Base-by-base conservation (phyloP, 805 yeast genomes). In the Suhomyces prunicola region DNA sequence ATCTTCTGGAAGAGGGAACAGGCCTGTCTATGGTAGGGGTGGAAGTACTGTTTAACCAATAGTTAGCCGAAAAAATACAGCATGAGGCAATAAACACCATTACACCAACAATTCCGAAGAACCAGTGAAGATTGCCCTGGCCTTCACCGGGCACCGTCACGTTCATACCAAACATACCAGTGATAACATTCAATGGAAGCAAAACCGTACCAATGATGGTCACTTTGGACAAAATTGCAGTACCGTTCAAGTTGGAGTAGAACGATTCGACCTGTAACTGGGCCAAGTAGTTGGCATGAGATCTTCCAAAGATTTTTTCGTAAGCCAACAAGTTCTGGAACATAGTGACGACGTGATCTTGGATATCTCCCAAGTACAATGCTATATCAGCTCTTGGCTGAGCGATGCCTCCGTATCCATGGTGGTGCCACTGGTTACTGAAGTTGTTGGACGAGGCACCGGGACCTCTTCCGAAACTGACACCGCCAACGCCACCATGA, bases 401-500 rank as follows among this genome's bases (percentile, higher is more conserved):
- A 1, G 62, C 67, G 4, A 62, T 58, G 19, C 56, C 60, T 3
- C 47, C 50, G 13, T 29, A 46, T 19, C 31, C 27, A 4, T 35
- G 42, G 35, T 45, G 42, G 29, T 52, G 55, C 55, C 52, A 49
- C 12, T 51, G 51, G 46, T 22, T 44, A 39, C 51, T 47, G 39
- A 40, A 36, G 23, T 33, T 42, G 24, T 40, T 26, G 29, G 48
- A 41, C 50, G 68, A 57, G 15, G 72, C 69, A 5, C 74, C 74
- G 1, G 74, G 73, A 6, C 61, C 64, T 4, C 72, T 74, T 5
- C 74, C 76, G 55, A 71, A 72, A 26, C 69, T 63, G 41, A 67
- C 69, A 6, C 75, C 76, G 9, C 55, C 55, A 5, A 50, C 50
- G 10, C 53, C 56, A 13, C 51, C 58, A 13, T 50, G 55, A 52